Evolutionary conservation across 148 eudicot genomes (phyloP), one percentile per base, ranked within the genome.

Genomic region (Rhododendron williamsianum): DNA sequence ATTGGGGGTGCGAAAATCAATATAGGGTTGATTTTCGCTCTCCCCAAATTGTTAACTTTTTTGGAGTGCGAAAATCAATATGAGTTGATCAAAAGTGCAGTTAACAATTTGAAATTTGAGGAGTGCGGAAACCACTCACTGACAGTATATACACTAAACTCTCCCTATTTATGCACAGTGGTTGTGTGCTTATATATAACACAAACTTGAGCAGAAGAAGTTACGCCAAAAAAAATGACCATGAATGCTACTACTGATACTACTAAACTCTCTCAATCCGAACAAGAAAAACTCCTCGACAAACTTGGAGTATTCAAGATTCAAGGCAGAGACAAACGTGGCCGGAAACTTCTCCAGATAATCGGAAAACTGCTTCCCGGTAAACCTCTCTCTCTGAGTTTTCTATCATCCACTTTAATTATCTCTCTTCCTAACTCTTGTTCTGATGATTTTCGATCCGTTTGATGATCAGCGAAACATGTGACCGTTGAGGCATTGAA

Each of bases 301-400:
- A 41, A 82, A 33, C 84, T 82, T 12, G 84, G 25, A n/a, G 65
- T 82, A 33, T 82, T 82, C 84, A 82, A 82, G 52, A 82, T 82
- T 48, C 84, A 82, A 41, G 84, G 84, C 76, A 23, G 84, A 60
- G 84, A 82, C 76, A 82, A 65, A 25, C 36, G 36, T 5, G 84
- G 84, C 76, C 84, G 76, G 30, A 81, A 60, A 2, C 2, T 82
- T 41, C 84, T 82, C 76, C 76, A 35, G 9, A 41, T 82, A 10
- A 65, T 65, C 13, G 84, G 84, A n/a, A 82, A 82, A 43, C 85
- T 85, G 90, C 92, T 93, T 73, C 98, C 94, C 30, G 95, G 98
- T 94, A 90, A 36, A 8, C 23, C 3, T 49, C 35, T 56, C 45
- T 49, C 45, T 49, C 15, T 1, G 19, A 52, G 56, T 52, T 12